Conservation (phyloP, 768 basidiomycete genomes). For the Pholiota conissans region DNA sequence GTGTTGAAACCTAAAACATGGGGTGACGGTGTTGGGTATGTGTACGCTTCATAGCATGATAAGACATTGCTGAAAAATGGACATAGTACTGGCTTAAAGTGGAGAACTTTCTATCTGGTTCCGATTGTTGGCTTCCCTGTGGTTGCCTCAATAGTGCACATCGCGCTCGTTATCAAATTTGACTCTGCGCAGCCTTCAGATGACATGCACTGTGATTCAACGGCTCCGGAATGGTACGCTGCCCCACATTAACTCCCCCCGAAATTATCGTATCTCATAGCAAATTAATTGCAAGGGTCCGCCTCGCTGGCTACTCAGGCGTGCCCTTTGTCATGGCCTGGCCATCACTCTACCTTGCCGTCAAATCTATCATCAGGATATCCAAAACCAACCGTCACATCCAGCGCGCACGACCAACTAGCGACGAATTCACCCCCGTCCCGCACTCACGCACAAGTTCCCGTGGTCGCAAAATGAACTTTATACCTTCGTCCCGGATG, state of each 20-base stretch:
- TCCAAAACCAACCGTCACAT: constrained; percentile 36
- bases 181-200: constrained; percentile 47
- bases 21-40: constrained; percentile 33
- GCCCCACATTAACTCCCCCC: neutral
- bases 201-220: constrained; percentile 61
- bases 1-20: constrained; percentile 44
- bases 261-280: neutral
- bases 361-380: constrained; percentile 38
- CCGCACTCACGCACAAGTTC: constrained; percentile 9
- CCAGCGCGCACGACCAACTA: constrained; percentile 33
- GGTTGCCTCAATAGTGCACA: constrained; percentile 40
- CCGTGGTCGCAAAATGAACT: neutral
- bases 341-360: constrained; percentile 52
- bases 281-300: constrained; percentile 53
- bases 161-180: constrained; percentile 41
- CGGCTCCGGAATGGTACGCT: constrained; percentile 56
- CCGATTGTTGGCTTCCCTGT: constrained; percentile 50
- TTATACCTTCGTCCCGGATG: neutral
- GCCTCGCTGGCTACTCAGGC: constrained; percentile 65
- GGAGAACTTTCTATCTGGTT: constrained; percentile 45
- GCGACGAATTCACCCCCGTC: constrained; percentile 16
- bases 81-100: constrained; percentile 41
- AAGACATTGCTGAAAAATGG: neutral
- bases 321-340: constrained; percentile 49
- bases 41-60: constrained; percentile 10